A percentile compares a stretch with the other conserved stretches of the same genome.
phyloP scores from a whole-genome alignment of 78 protist species.

The Pelomyxa schiedti region DNA sequence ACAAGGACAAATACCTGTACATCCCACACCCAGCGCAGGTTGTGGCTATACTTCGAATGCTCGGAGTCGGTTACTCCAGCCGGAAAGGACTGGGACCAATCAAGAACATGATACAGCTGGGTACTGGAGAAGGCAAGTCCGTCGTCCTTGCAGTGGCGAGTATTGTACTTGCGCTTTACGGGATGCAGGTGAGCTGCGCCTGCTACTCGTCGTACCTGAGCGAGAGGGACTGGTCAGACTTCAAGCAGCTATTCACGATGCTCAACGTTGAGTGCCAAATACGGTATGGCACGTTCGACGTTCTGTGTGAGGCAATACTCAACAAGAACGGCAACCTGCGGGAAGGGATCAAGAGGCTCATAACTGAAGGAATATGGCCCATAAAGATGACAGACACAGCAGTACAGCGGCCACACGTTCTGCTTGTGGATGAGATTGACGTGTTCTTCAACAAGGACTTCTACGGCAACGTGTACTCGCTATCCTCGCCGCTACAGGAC shows the following conservation, averaged over 20 bases:
- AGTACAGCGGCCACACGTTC: neutral
- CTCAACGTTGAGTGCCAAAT: neutral
- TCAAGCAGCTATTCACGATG: neutral
- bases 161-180: conserved; percentile 4
- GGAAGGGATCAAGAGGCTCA: neutral
- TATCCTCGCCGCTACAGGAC: neutral
- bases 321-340: conserved; percentile 5
- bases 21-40: conserved; percentile 8
- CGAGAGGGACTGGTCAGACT: conserved; percentile 8
- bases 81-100: neutral
- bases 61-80: conserved; percentile 1
- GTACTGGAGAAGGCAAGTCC: conserved; percentile 53
- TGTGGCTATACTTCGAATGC: conserved; percentile 11
- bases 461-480: conserved; percentile 21
- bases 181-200: conserved; percentile 11
- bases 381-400: neutral
- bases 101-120: conserved; percentile 18
- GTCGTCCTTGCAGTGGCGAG: conserved; percentile 13
- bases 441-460: conserved; percentile 24
- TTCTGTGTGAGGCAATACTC: neutral
- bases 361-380: neutral
- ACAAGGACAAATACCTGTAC: no score
- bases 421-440: conserved; percentile 47
- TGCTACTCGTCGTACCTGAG: conserved; percentile 24
- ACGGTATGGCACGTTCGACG: neutral